Base-by-base conservation (phyloP, 345 rosid species). In the Heritiera littoralis region DNA sequence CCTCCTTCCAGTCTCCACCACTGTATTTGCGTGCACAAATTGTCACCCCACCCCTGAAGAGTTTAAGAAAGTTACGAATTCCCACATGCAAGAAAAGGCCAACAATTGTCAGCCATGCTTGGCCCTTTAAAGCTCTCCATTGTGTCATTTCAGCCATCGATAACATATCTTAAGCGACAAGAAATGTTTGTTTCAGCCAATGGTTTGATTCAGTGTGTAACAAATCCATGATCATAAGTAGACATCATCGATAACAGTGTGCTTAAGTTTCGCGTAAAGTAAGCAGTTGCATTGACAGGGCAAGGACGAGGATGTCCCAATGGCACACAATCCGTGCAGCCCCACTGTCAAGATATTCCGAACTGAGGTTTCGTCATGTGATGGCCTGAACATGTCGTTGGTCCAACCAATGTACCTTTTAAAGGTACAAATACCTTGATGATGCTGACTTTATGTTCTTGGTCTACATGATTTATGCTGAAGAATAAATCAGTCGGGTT, bases 371-470 rank as follows among this genome's bases (percentile, higher is more conserved):
- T 23, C 32, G 64, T 45, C 35, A 65, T 41, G 77, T 41, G 83
- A 76, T 78, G 61, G 79, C 66, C 23, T 54, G 69, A 75, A 77
- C 81, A 63, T 71, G 79, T 23, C 66, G 81, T 23, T 70, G 81
- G 83, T 79, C 86, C 85, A 81, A 75, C 55, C 68, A 79, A 48
- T 66, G 69, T 40, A 80, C 6, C 48, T 67, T 80, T 72, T 43
- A 13, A 76, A 80, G 86, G 88, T 71, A 87, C 80, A 84, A 75
- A 88, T 88, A 75, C 89, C 80, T 83, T 63, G 67, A 56, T 56
- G 28, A 63, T 87, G 85, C 84, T 68, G 80, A 72, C 79, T 86
- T 70, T 79, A 59, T 78, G 78, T 85, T 84, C 77, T 80, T 89
- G 81, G 83, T 85, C 84, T 75, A 77, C 81, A 76, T 76, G 78